A percentile compares a stretch with the other conserved stretches of the same genome.
phyloP scores from a whole-genome alignment of 371 early-diverging fungal species.

The Vairimorpha apis region DNA sequence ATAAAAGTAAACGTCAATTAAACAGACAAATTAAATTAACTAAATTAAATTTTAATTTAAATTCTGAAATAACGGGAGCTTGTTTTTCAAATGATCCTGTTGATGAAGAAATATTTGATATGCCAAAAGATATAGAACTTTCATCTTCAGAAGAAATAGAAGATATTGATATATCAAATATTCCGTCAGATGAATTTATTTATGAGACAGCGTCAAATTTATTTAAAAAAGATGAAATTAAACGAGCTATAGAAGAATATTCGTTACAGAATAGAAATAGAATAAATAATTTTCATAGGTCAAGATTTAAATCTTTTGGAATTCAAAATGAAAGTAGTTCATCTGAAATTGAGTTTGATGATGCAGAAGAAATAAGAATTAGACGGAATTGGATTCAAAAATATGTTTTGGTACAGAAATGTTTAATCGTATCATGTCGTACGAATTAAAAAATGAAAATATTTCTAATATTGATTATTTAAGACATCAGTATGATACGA shows the following conservation, averaged over 20 bases:
- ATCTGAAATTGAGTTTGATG: not conserved
- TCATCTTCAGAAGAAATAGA: not conserved
- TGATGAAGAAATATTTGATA: not conserved
- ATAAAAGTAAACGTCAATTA: not conserved
- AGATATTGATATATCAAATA: not conserved
- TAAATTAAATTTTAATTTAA: not conserved
- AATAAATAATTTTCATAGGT: too few species aligned
- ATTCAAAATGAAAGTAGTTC: not conserved
- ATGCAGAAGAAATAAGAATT: not conserved
- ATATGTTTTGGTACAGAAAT: not conserved
- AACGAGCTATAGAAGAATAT: not conserved
- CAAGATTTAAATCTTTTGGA: not conserved
- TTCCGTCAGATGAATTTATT: not conserved
- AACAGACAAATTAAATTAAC: not conserved
- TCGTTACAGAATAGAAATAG: not conserved
- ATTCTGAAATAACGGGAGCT: not conserved
- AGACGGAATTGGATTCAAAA: not conserved
- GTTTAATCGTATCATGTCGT: not conserved
- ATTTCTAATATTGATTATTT: constrained; percentile 1
- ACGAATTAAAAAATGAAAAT: not conserved
- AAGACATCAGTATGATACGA: constrained; percentile 18
- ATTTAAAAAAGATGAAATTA: not conserved
- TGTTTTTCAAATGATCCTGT: not conserved
- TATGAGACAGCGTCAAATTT: not conserved
- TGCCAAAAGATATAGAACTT: not conserved